Base-by-base conservation (phyloP, 495 filamentous ascomycete genomes). In the Thermochaetoides thermophila region DNA sequence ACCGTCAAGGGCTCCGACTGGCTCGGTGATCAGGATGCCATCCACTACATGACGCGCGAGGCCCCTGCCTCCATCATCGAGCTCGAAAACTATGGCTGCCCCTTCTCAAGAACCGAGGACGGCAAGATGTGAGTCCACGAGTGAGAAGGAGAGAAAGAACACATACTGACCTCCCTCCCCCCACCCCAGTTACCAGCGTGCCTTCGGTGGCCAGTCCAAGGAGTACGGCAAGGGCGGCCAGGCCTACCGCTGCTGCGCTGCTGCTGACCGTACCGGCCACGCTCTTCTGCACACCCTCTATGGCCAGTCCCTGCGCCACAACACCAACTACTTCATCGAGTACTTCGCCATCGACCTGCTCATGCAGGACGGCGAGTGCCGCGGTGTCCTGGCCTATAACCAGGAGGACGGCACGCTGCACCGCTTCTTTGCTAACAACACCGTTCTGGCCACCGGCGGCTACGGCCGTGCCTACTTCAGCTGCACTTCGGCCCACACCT, bases 301-400 rank as follows among this genome's bases (percentile, higher is more conserved):
- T 63, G 87, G 89, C 52, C 89, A 95, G 70, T 95, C 87, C 37
- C 71, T 96, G 34, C 67, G 83, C 49, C 84, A 96, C 66, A 91
- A 93, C 66, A 92, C 87, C 49, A 94, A 95, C 66, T 96, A 94
- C 71, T 95, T 96, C 66, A 94, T 96, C 52, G 87, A 96, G 66
- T 96, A 84, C 70, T 96, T 96, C 60, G 87, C 84, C 38, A 66
- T 92, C 38, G 87, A 96, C 58, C 64, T 96, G 56, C 72, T 96
- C 49, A 96, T 95, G 87, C 80, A 93, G 60, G 80, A 84, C 51
- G 89, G 89, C 35, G 79, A 83, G 57, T 96, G 87, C 67, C 81
- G 84, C 39, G 87, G 87, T 68, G 84, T 96, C 43, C 67, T 95
- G 40, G 86, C 86, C 37, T 93, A 93, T 62, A 94, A 93, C 67